Conservation (phyloP, 2,329 filamentous ascomycete genomes). For the Aspergillus intermedius region DNA sequence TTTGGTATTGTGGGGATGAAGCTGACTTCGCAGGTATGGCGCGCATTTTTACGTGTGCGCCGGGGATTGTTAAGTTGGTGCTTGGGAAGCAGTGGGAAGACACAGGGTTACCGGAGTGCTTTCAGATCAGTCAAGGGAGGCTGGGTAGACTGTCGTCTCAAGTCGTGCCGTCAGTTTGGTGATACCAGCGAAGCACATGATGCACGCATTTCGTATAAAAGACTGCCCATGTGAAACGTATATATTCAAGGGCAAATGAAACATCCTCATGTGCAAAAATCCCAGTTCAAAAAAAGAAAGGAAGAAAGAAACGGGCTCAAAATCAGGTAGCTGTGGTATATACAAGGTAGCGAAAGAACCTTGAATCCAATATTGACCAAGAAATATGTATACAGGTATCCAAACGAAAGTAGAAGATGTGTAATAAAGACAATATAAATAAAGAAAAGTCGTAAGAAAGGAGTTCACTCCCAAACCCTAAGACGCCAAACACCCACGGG, state of each 20-base stretch:
- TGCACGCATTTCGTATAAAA: no score
- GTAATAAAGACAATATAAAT: not conserved
- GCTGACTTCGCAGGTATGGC: conserved; percentile 18
- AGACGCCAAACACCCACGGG: not conserved
- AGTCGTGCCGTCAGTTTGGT: conserved; percentile 16
- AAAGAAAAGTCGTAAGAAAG: not conserved
- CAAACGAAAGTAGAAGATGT: not conserved
- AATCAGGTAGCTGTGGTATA: no score
- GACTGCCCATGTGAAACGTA: not conserved
- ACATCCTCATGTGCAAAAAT: not conserved
- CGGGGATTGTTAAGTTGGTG: conserved; percentile 39
- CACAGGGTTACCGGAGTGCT: conserved; percentile 34
- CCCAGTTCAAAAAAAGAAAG: no score
- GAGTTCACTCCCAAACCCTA: not conserved
- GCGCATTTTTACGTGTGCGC: conserved; percentile 46
- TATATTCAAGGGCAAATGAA: not conserved
- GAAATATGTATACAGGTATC: not conserved
- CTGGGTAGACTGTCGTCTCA: conserved; percentile 11
- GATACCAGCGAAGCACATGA: not conserved
- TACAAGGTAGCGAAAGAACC: not conserved
- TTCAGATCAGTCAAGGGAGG: conserved; percentile 26
- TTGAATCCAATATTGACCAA: not conserved
- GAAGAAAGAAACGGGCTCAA: not conserved
- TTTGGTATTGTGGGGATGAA: not conserved
- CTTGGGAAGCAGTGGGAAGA: conserved; percentile 33